phyloP scores from a whole-genome alignment of 1,139 yeast genomes.

The Entelexis paramagnoliae region DNA sequence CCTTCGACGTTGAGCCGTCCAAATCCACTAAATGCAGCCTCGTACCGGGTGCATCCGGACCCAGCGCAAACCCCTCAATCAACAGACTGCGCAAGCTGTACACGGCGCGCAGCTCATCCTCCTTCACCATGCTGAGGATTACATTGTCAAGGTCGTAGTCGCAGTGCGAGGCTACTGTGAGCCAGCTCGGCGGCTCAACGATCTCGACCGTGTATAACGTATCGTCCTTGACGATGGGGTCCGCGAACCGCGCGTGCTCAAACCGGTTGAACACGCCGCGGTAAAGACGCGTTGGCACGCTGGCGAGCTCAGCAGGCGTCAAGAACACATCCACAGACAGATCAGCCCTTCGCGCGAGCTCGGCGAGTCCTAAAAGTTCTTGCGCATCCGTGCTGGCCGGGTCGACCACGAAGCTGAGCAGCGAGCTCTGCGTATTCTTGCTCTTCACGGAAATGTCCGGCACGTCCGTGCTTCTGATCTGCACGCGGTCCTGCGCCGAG shows the following conservation, averaged over 20 bases:
- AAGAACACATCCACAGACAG: conserved; percentile 42
- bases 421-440: conserved; percentile 25
- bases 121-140: conserved; percentile 34
- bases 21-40: conserved; percentile 36
- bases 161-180: conserved; percentile 42
- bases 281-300: conserved; percentile 51
- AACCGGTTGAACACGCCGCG: conserved; percentile 39
- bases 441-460: conserved; percentile 49
- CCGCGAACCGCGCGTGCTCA: conserved; percentile 30
- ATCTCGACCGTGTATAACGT: conserved; percentile 48
- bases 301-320: conserved; percentile 45
- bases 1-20: conserved; percentile 30
- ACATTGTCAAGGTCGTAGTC: conserved; percentile 55
- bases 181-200: conserved; percentile 60
- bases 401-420: conserved; percentile 53
- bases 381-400: conserved; percentile 67
- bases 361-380: conserved; percentile 43
- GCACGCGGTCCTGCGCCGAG: conserved; percentile 43
- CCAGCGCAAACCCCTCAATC: conserved; percentile 55
- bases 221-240: conserved; percentile 37
- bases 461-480: conserved; percentile 98
- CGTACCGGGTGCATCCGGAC: conserved; percentile 43
- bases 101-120: conserved; percentile 32
- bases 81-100: conserved; percentile 44
- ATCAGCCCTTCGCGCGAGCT: conserved; percentile 28